Evolutionary conservation across 2,329 filamentous ascomycete species (phyloP).

Genomic region (Sclerotinia trifoliorum): DNA sequence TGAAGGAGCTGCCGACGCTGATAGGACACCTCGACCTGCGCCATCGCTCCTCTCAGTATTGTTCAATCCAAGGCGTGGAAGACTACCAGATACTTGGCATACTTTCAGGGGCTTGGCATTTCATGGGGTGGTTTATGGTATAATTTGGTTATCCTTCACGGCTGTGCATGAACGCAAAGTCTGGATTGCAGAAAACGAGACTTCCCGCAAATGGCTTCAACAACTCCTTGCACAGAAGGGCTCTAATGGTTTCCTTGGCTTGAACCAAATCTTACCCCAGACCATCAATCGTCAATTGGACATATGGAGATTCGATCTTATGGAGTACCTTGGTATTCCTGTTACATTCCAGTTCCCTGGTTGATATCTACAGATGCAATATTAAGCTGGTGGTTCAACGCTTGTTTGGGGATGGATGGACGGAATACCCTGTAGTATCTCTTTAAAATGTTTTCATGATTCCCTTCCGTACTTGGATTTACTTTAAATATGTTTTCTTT

Average conservation of each 20-base stretch:
- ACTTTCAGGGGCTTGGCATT: constrained; percentile 10
- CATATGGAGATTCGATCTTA: not conserved
- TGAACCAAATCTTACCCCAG: constrained; percentile 14
- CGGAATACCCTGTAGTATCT: not conserved
- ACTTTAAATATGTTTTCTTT: not conserved
- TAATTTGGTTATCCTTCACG: not conserved
- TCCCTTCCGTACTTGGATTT: not conserved
- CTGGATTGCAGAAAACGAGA: constrained; percentile 21
- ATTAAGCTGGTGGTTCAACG: not conserved
- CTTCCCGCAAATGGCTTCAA: constrained; percentile 12
- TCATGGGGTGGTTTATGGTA: constrained; percentile 5
- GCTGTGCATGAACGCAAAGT: constrained; percentile 7
- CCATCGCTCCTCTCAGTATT: not conserved
- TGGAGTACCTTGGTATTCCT: not conserved
- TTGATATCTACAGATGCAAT: not conserved
- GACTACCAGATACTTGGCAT: constrained; percentile 2
- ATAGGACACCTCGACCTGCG: not conserved
- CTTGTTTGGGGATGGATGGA: not conserved
- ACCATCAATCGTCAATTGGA: constrained; percentile 2
- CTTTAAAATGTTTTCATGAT: not conserved
- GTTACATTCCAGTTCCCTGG: constrained; percentile 8
- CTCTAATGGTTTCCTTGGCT: constrained; percentile 7
- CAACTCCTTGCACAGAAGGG: not conserved
- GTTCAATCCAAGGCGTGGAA: not conserved
- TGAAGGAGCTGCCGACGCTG: not conserved